phyloP scores from a whole-genome alignment of 176 grass and related monocot genomes.

The Cocos nucifera region DNA sequence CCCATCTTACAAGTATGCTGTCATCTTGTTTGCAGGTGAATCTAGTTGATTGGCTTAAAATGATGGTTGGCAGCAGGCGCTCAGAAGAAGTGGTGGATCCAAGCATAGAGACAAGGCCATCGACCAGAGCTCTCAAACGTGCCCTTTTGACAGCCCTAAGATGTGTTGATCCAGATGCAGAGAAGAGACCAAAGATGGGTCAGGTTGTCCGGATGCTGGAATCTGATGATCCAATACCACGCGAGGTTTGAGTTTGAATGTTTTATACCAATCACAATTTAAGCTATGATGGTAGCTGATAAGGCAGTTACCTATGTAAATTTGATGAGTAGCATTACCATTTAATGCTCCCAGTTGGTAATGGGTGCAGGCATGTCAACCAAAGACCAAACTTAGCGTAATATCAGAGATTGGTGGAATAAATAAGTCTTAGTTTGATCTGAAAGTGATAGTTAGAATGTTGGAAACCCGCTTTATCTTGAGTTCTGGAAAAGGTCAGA shows the following conservation, averaged over 20 bases:
- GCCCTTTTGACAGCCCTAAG: conserved; percentile 84
- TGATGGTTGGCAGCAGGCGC: conserved; percentile 81
- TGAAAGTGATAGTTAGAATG: too few species aligned
- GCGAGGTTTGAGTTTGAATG: conserved; percentile 42
- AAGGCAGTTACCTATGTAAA: too few species aligned
- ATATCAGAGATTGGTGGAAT: too few species aligned
- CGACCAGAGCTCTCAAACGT: conserved; percentile 75
- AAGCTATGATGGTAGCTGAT: too few species aligned
- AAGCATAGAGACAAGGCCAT: conserved; percentile 71
- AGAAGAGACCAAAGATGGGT: conserved; percentile 92
- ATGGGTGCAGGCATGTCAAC: too few species aligned
- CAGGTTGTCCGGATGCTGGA: conserved; percentile 96
- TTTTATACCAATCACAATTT: background rate
- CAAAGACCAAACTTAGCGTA: too few species aligned
- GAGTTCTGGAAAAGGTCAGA: too few species aligned
- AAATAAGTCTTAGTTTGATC: too few species aligned
- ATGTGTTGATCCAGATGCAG: conserved; percentile 86
- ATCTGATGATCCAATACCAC: conserved; percentile 51
- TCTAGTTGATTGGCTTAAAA: conserved; percentile 97
- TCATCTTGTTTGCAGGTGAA: conserved; percentile 57
- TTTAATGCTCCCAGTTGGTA: too few species aligned
- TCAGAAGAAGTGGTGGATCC: conserved; percentile 94
- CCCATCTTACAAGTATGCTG: too few species aligned
- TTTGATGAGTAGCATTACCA: too few species aligned
- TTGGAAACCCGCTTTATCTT: too few species aligned